Evolutionary conservation across 2,329 filamentous ascomycete genomes (phyloP).

Genomic region (Elsinoe ampelina): DNA sequence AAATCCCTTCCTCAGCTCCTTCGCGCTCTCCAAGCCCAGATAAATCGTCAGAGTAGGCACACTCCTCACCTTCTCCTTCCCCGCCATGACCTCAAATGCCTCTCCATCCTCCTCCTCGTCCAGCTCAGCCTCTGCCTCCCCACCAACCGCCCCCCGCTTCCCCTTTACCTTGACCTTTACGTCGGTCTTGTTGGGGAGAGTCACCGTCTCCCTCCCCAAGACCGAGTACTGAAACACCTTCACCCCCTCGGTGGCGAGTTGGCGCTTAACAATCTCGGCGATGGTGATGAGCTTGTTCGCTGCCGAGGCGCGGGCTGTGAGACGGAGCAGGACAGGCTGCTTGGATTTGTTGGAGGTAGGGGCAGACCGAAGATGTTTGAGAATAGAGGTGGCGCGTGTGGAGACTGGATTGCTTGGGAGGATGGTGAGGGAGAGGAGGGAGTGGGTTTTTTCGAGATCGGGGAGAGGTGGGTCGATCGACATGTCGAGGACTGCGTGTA

Average conservation of each 20-base stretch:
- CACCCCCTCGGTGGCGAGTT: constrained; percentile 33
- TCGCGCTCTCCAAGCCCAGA: constrained; percentile 45
- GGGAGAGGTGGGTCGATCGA: background rate
- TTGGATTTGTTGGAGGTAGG: constrained; percentile 11
- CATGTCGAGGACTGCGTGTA: too few species aligned
- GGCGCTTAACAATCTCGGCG: constrained; percentile 48
- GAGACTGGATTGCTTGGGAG: constrained; percentile 24
- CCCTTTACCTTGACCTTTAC: background rate
- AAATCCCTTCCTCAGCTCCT: constrained; percentile 44
- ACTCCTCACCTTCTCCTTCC: constrained; percentile 36
- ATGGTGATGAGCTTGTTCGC: constrained; percentile 60
- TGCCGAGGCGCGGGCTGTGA: constrained; percentile 31
- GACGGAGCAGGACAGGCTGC: constrained; percentile 32
- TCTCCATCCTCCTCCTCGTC: constrained; percentile 23
- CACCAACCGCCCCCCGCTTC: constrained; percentile 11
- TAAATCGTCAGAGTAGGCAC: constrained; percentile 53
- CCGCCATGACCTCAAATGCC: constrained; percentile 50
- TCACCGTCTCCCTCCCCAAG: constrained; percentile 20
- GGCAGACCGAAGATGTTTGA: constrained; percentile 18
- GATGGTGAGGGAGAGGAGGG: constrained; percentile 21
- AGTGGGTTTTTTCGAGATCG: constrained; percentile 10
- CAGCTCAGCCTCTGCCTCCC: constrained; percentile 19
- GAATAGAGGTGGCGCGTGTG: constrained; percentile 22
- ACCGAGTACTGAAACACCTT: constrained; percentile 34
- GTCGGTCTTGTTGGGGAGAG: constrained; percentile 19